Evolutionary conservation across 169 alveolate genomes (phyloP).

Genomic region (Plasmodium knowlesi): DNA sequence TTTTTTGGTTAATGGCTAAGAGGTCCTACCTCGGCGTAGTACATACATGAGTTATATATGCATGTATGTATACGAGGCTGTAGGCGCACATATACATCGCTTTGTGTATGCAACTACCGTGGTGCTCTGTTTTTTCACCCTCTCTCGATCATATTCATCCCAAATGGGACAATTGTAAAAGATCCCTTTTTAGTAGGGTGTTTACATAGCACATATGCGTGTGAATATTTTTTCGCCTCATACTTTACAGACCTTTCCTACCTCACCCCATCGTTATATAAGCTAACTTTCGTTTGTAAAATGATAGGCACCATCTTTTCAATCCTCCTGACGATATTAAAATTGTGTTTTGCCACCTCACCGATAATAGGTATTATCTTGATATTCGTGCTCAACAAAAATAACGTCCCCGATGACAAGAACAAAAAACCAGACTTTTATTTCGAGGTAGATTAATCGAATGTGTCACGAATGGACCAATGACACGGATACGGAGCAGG

Average conservation of each 20-base stretch:
- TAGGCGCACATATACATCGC: neutral
- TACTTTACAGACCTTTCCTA: neutral
- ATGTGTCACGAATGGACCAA: neutral
- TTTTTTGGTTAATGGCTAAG: neutral
- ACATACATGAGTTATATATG: neutral
- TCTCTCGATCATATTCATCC: neutral
- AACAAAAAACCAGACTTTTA: constrained; percentile 50
- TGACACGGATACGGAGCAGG: neutral
- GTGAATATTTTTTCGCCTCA: neutral
- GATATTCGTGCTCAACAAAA: constrained; percentile 49
- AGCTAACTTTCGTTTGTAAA: constrained; percentile 11
- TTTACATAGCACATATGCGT: neutral
- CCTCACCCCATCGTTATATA: neutral
- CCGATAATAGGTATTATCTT: constrained; percentile 58
- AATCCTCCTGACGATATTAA: constrained; percentile 31
- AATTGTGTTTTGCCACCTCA: constrained; percentile 60
- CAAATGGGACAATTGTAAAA: neutral
- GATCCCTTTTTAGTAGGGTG: neutral
- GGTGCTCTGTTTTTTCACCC: neutral
- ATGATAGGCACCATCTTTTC: constrained; percentile 60
- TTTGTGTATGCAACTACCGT: neutral
- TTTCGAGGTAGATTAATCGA: constrained; percentile 58
- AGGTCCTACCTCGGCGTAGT: neutral
- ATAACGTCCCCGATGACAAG: constrained; percentile 50
- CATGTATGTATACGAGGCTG: neutral